Evolutionary conservation across 495 filamentous ascomycete genomes (phyloP), one percentile per base, ranked within the genome.

Genomic region (Pseudoneurospora amorphoporcata): DNA sequence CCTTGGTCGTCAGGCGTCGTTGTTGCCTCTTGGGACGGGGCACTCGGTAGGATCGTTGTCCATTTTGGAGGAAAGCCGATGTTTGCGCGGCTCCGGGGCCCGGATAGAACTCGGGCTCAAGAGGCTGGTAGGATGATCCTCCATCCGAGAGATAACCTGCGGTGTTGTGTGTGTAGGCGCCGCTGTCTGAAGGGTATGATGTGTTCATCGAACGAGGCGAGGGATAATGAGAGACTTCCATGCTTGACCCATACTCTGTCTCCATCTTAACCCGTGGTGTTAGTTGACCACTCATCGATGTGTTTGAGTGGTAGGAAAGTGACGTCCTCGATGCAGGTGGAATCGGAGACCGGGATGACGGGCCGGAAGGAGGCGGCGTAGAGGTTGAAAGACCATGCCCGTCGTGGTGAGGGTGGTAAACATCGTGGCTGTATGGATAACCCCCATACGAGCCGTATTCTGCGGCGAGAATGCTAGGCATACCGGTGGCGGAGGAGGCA

Each of bases 1-100:
- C 90, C 68, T 87, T 87, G 39, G 90, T 90, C 37, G 91, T 93
- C 69, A 89, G 81, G 72, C 87, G 87, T 41, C 91, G 86, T 12
- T 84, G 83, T 39, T 83, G 77, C 45, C 82, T 77, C 74, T 81
- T 77, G 39, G 84, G 82, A 73, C 86, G 76, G 73, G 82, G 70
- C 70, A 82, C 74, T 71, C 81, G 78, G 68, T 81, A 77, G 47
- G 80, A 77, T 71, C 80, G 77, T 74, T 76, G 75, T 65, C 81
- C 76, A 45, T 83, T 79, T 69, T 77, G 73, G 68, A 80, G 77
- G 58, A 76, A 81, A 45, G 73, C 71, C 23, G 72, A 72, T 23
- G 73, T 72, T 61, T 76, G 77, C 38, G 73, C 40, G 41, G 74
- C 71, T 19, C 72, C 74, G 42, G 80, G 72, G n/a, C 76, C 75